Percentiles rank a stretch among this genome's conserved stretches.
phyloP scores from a whole-genome alignment of 2,329 filamentous ascomycete genomes.

The Fusarium compactum region DNA sequence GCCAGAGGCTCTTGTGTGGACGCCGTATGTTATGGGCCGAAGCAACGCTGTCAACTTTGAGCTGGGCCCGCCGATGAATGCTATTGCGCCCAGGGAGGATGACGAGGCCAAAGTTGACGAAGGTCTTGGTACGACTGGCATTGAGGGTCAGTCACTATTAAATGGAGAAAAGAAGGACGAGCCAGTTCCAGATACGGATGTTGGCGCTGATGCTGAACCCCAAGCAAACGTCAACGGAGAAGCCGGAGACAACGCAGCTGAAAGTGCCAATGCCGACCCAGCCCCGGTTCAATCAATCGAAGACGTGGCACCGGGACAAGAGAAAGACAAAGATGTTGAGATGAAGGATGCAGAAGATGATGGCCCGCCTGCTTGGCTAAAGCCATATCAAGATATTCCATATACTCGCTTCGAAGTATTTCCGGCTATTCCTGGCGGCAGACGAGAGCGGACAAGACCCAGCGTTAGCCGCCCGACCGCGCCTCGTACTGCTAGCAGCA shows the following conservation, averaged over 20 bases:
- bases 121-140: slow-evolving; percentile 38
- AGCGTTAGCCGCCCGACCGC: slow-evolving; percentile 55
- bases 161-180: slow-evolving; percentile 44
- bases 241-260: slow-evolving; percentile 16
- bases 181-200: slow-evolving; percentile 9
- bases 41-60: slow-evolving; percentile 86
- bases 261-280: slow-evolving; percentile 43
- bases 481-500: slow-evolving; percentile 53
- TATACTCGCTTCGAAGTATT: slow-evolving; percentile 82
- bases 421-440: slow-evolving; percentile 69
- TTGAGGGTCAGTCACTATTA: slow-evolving; percentile 32
- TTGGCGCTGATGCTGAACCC: not conserved
- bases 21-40: slow-evolving; percentile 95
- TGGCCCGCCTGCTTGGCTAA: slow-evolving; percentile 57
- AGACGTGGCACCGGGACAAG: slow-evolving; percentile 48
- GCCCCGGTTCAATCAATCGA: slow-evolving; percentile 51
- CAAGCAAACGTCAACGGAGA: slow-evolving; percentile 6
- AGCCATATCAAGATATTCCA: slow-evolving; percentile 70
- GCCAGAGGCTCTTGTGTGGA: slow-evolving; percentile 87
- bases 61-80: slow-evolving; percentile 81
- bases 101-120: slow-evolving; percentile 63
- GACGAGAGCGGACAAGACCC: slow-evolving; percentile 61
- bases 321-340: slow-evolving; percentile 49
- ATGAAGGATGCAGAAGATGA: slow-evolving; percentile 48
- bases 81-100: slow-evolving; percentile 88